Evolutionary conservation across 768 basidiomycete species (phyloP), one percentile per base, ranked within the genome.

Genomic region (Suillus hirtellus): DNA sequence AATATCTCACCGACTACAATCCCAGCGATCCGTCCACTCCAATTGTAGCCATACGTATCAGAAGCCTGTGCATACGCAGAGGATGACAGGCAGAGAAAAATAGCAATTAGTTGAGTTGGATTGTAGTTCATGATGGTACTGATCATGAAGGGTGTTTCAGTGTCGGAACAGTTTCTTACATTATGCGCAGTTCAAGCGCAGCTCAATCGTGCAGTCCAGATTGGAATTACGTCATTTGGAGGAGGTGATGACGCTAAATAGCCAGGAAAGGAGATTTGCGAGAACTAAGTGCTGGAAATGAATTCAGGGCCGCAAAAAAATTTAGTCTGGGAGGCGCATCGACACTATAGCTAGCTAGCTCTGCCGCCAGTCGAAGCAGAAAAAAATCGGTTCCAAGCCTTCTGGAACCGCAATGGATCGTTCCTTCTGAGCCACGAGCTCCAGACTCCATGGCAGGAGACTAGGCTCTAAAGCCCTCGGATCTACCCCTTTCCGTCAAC

Each of bases 401-500:
- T 72, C 68, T 61, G 72, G 71, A 1, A 86, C 81, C 7, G 79
- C 70, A 2, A 88, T 66, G 1, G 86, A 67, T 69, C 35, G 89
- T 76, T 4, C 78, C 9, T 76, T 75, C 58, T 77, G 72, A 5
- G 75, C 49, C 54, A 63, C 35, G 12, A 83, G 69, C 50, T 69
- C 67, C 3, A 37, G 35, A 37, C 35, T 37, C 35, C 35, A 75
- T 49, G 2, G 84, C 86, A 7, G 80, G 79, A 4, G 82, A 77
- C 43, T 86, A 75, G 68, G 85, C 81, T 77, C 54, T 62, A 77
- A 79, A 71, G 86, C 82, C 49, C 70, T 76, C 15, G 15, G 49
- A 60, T 89, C 86, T 12, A 90, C 2, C 89, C 88, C 70, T 89
- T 90, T 12, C 89, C 89, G 4, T 88, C 88, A 50, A 84, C 83